phyloP scores from a whole-genome alignment of 805 yeast species.

The Saccharomycopsis sp. region DNA sequence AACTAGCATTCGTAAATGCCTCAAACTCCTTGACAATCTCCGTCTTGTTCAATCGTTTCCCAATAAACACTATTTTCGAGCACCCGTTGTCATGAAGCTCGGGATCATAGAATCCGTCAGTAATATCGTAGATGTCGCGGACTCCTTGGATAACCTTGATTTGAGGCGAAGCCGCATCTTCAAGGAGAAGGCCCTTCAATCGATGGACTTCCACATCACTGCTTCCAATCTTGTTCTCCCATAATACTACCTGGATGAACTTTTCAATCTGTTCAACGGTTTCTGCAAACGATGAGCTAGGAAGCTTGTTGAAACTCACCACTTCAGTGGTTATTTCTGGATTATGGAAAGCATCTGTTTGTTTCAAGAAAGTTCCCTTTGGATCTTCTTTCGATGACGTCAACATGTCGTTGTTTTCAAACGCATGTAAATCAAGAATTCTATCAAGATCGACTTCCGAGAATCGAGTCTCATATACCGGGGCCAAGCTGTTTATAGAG shows the following conservation, averaged over 20 bases:
- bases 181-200: slow-evolving; percentile 65
- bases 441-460: slow-evolving; percentile 67
- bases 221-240: slow-evolving; percentile 55
- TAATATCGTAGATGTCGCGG: slow-evolving; percentile 81
- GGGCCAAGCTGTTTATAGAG: slow-evolving; percentile 62
- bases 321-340: slow-evolving; percentile 29
- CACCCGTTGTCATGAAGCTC: slow-evolving; percentile 27
- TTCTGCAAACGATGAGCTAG: slow-evolving; percentile 22
- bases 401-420: slow-evolving; percentile 38
- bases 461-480: slow-evolving; percentile 57
- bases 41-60: slow-evolving; percentile 46
- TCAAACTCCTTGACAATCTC: slow-evolving; percentile 32
- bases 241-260: slow-evolving; percentile 64
- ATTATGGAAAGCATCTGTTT: slow-evolving; percentile 36
- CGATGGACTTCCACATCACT: slow-evolving; percentile 65
- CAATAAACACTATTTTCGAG: slow-evolving; percentile 69
- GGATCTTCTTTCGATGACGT: slow-evolving; percentile 9
- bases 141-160: slow-evolving; percentile 79
- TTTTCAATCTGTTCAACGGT: slow-evolving; percentile 45
- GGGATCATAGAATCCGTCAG: slow-evolving; percentile 36
- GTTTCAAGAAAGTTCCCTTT: background rate
- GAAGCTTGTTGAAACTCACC: slow-evolving; percentile 10
- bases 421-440: slow-evolving; percentile 76
- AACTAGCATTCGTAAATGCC: slow-evolving; percentile 6
- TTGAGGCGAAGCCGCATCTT: slow-evolving; percentile 22